Conservation (phyloP, 441 rosid species). For the Pelargonium fulgidum region DNA sequence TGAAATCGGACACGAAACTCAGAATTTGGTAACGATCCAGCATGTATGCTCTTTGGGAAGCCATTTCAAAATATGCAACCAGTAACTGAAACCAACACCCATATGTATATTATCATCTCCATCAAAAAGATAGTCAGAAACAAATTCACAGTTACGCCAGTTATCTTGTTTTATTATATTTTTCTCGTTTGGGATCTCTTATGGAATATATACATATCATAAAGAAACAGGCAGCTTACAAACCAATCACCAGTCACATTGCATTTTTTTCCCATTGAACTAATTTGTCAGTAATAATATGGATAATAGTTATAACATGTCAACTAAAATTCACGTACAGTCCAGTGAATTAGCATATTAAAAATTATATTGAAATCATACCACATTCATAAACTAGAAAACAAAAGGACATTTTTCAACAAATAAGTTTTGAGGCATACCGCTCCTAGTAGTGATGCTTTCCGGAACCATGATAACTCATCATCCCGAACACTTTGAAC, state of each 20-base stretch:
- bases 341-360: background rate
- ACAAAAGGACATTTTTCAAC: slow-evolving; percentile 5
- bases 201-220: background rate
- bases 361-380: slow-evolving; percentile 12
- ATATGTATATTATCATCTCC: background rate
- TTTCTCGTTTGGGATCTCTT: too few species aligned
- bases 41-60: background rate
- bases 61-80: background rate
- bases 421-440: slow-evolving; percentile 38
- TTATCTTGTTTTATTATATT: background rate
- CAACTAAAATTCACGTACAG: background rate
- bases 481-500: slow-evolving; percentile 75
- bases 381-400: slow-evolving; percentile 12
- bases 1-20: background rate
- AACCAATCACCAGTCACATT: background rate
- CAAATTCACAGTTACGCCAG: background rate
- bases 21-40: background rate
- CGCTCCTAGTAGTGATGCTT: slow-evolving; percentile 78
- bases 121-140: background rate
- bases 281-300: background rate
- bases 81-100: background rate
- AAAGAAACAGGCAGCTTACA: background rate
- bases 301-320: background rate
- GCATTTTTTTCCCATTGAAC: background rate
- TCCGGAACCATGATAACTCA: slow-evolving; percentile 95